Evolutionary conservation across 768 basidiomycete species (phyloP).

Genomic region (Tylopilus subfusipes): DNA sequence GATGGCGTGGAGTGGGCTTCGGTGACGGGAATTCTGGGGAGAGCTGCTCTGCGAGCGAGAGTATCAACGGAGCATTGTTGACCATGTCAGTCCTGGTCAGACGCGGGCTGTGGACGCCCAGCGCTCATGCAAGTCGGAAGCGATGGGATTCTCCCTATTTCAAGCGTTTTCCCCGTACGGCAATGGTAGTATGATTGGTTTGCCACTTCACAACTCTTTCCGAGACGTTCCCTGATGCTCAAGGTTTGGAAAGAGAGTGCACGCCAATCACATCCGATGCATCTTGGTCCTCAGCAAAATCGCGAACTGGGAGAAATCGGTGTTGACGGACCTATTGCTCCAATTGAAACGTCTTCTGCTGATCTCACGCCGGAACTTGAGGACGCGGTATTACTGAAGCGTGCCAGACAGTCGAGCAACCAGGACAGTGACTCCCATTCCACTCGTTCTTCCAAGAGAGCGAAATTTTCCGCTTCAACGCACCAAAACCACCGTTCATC

Average conservation of each 20-base stretch:
- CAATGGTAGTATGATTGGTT: neutral
- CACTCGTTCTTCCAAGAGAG: constrained; percentile 10
- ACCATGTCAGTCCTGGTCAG: constrained; percentile 39
- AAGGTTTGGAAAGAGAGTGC: constrained; percentile 23
- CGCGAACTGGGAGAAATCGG: constrained; percentile 28
- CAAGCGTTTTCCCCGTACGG: neutral
- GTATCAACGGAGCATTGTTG: constrained; percentile 48
- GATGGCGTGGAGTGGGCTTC: constrained; percentile 35
- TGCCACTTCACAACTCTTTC: neutral
- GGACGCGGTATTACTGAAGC: constrained; percentile 12
- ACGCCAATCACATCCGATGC: neutral
- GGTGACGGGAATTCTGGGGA: constrained; percentile 13
- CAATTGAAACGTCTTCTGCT: constrained; percentile 15
- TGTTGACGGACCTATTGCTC: constrained; percentile 22
- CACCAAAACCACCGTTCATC: neutral
- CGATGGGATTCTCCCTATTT: constrained; percentile 2
- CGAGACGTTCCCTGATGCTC: constrained; percentile 17
- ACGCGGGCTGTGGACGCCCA: neutral
- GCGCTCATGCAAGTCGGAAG: constrained; percentile 16
- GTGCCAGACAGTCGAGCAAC: constrained; percentile 5
- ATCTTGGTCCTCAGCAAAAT: neutral
- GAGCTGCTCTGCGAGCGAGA: constrained; percentile 27
- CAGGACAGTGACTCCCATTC: constrained; percentile 3
- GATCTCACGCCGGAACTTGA: constrained; percentile 4
- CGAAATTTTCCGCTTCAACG: neutral